Percentiles rank a stretch among this genome's conserved stretches.
Conservation (phyloP, 2,329 filamentous ascomycete genomes). For the Alternaria burnsii region DNA sequence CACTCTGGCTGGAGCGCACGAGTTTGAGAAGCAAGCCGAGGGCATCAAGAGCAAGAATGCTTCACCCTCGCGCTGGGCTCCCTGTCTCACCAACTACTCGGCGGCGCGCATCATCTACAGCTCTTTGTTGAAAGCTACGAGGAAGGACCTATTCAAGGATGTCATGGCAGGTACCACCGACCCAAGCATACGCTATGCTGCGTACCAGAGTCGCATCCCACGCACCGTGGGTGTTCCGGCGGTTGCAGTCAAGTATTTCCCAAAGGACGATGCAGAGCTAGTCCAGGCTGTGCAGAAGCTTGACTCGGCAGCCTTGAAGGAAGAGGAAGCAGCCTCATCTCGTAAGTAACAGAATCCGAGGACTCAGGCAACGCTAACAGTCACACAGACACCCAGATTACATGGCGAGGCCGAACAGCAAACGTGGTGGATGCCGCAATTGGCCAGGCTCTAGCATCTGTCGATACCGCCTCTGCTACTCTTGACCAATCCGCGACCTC, state of each 20-base stretch:
- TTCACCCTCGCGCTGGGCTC: constrained; percentile 71
- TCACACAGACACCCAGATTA: constrained; percentile 66
- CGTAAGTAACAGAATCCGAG: constrained; percentile 50
- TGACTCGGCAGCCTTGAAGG: constrained; percentile 62
- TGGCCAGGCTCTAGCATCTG: constrained; percentile 79
- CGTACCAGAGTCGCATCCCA: constrained; percentile 88
- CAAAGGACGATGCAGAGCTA: constrained; percentile 68
- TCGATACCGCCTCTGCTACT: constrained; percentile 64
- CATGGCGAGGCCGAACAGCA: constrained; percentile 86
- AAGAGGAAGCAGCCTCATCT: constrained; percentile 60
- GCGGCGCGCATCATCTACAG: constrained; percentile 83
- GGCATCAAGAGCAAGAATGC: constrained; percentile 51
- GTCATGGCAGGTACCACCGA: constrained; percentile 86
- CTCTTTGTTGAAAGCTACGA: constrained; percentile 71
- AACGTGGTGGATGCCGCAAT: constrained; percentile 93
- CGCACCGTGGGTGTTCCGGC: constrained; percentile 82
- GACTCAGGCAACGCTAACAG: constrained; percentile 14
- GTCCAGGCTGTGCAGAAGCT: constrained; percentile 74
- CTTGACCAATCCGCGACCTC: constrained; percentile 56
- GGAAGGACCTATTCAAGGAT: constrained; percentile 84
- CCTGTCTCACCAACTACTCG: constrained; percentile 78
- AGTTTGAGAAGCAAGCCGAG: constrained; percentile 81
- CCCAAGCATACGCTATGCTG: constrained; percentile 91
- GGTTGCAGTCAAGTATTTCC: constrained; percentile 82
- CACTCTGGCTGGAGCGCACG: constrained; percentile 76